Base-by-base conservation (phyloP, 768 basidiomycete species). In the Hysterangium stoloniferum region DNA sequence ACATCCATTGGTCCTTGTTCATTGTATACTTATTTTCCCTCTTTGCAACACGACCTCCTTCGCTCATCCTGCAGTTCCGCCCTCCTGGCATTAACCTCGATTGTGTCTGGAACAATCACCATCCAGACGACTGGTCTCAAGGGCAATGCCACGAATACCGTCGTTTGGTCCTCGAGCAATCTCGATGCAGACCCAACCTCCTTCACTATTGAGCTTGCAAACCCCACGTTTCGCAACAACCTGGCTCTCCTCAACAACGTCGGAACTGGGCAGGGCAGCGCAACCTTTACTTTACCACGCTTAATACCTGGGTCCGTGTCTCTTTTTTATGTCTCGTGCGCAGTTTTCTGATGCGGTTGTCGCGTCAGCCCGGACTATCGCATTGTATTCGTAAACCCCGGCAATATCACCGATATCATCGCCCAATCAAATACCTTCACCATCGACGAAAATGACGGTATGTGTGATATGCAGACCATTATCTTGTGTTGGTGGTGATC, bases 61-160 rank as follows among this genome's bases (percentile, higher is more conserved):
- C n/a, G n/a, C n/a, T n/a, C n/a, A n/a, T n/a, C n/a, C n/a, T n/a
- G n/a, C n/a, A n/a, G n/a, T n/a, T n/a, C n/a, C n/a, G n/a, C n/a
- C n/a, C n/a, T n/a, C n/a, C n/a, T n/a, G n/a, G n/a, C n/a, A n/a
- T n/a, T n/a, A n/a, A n/a, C n/a, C n/a, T n/a, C n/a, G n/a, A n/a
- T n/a, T n/a, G n/a, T n/a, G n/a, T n/a, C n/a, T n/a, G 40, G 20
- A 41, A 41, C 40, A 19, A 41, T 41, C 40, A 41, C 40, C 9
- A 41, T 41, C 9, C 4, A 41, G 28, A 41, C 40, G 12, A 11
- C 22, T 13, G 28, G 28, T 41, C 19, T 41, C 12, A 41, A 22
- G 28, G 40, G 40, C 8, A 41, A 41, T 41, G 28, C 40, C 13
- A 41, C 40, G 11, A 12, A 41, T 17, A 41, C 40, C 4, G 9